Percentiles rank a stretch among this genome's conserved stretches.
Evolutionary conservation across 2,329 filamentous ascomycete genomes (phyloP).

Genomic region (Catunica adiposa): DNA sequence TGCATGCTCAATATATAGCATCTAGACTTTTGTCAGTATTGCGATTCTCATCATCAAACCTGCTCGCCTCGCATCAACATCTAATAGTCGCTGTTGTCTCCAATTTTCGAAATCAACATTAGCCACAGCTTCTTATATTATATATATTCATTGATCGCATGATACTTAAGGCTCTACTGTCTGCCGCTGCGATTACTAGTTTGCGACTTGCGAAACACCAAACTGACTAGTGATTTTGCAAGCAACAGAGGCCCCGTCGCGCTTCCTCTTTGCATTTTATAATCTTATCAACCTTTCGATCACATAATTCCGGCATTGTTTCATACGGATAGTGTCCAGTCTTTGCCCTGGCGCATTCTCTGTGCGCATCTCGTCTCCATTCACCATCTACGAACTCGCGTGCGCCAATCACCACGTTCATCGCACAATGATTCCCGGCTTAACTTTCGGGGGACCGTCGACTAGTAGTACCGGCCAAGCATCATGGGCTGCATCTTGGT

Average conservation of each 20-base stretch:
- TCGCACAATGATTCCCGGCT: slow-evolving; percentile 18
- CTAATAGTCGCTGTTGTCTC: too few relatives aligned
- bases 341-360: neutral
- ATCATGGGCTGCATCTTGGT: slow-evolving; percentile 11
- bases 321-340: neutral
- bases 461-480: neutral
- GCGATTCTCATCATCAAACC: too few relatives aligned
- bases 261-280: neutral
- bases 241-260: neutral
- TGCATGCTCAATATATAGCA: neutral
- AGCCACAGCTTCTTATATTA: too few relatives aligned
- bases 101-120: too few relatives aligned
- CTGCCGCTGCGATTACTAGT: too few relatives aligned
- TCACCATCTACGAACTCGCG: neutral
- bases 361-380: neutral
- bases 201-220: neutral
- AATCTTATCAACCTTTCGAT: neutral
- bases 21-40: too few relatives aligned
- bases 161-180: too few relatives aligned
- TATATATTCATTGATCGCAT: too few relatives aligned
- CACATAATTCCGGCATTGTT: neutral
- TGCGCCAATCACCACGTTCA: neutral
- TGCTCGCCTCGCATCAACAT: too few relatives aligned
- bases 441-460: slow-evolving; percentile 15
- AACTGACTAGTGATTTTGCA: neutral